Conservation (phyloP, 2,329 filamentous ascomycete species). For the Aspergillus ochraceus region DNA sequence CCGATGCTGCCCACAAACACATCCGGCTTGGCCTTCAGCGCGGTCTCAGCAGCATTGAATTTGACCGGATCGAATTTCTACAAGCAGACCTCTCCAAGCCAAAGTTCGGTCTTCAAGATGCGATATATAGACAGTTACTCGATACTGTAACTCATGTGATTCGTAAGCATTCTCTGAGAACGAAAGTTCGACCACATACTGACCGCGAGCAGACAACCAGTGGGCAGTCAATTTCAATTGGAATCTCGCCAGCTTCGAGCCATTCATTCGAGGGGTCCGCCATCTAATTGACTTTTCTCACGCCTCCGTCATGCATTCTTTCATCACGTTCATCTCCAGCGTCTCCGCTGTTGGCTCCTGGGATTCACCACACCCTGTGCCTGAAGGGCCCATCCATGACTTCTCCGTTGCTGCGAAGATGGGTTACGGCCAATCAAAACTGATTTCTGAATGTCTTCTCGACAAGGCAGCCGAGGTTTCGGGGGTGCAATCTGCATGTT, state of each 20-base stretch:
- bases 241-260: background rate
- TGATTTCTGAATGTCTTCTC: background rate
- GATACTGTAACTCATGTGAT: background rate
- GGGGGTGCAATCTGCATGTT: background rate
- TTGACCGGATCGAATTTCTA: background rate
- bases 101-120: background rate
- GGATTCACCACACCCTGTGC: background rate
- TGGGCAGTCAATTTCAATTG: background rate
- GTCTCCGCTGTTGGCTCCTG: background rate
- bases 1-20: background rate
- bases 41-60: background rate
- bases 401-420: background rate
- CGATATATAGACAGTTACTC: background rate
- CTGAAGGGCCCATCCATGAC: background rate
- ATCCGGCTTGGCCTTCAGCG: background rate
- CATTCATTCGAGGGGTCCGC: background rate
- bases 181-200: background rate
- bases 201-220: background rate
- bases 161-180: background rate
- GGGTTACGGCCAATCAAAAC: background rate
- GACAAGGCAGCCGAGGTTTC: background rate
- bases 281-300: constrained; percentile 1
- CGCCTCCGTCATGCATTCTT: background rate
- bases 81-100: background rate
- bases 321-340: background rate